Evolutionary conservation across 129 eudicot genomes (phyloP).

Genomic region (Chrysanthemum makinoi): DNA sequence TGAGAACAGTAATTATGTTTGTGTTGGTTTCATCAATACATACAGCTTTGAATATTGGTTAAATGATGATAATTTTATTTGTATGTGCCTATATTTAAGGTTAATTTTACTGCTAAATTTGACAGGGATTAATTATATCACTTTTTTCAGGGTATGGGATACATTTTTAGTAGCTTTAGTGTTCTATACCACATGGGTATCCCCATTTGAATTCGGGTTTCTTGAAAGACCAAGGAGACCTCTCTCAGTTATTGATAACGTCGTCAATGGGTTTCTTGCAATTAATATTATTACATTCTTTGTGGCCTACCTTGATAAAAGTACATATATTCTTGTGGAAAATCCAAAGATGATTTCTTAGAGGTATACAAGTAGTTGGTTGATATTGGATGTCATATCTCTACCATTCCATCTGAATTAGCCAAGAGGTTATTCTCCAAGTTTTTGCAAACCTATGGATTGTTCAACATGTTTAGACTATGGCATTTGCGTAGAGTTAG

Average conservation of each 20-base stretch:
- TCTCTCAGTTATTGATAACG: slow-evolving; percentile 40
- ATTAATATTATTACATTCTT: slow-evolving; percentile 49
- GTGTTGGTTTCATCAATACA: neutral
- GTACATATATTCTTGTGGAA: slow-evolving; percentile 45
- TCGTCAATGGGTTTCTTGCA: slow-evolving; percentile 43
- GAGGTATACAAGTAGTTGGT: slow-evolving; percentile 58
- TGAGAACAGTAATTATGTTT: slow-evolving; percentile 4
- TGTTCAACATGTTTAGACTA: slow-evolving; percentile 68
- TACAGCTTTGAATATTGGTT: neutral
- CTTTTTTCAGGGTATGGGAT: slow-evolving; percentile 46
- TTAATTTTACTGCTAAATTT: neutral
- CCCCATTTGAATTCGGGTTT: slow-evolving; percentile 59
- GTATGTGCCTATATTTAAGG: neutral
- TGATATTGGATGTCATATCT: slow-evolving; percentile 54
- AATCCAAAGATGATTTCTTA: slow-evolving; percentile 48
- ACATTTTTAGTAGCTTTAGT: slow-evolving; percentile 49
- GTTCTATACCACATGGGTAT: slow-evolving; percentile 58
- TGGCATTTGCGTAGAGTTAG: slow-evolving; percentile 91
- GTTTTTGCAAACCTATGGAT: slow-evolving; percentile 47
- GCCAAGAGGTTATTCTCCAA: slow-evolving; percentile 40
- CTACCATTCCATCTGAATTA: slow-evolving; percentile 76
- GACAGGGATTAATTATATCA: neutral
- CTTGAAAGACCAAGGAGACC: slow-evolving; percentile 33
- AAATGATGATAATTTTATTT: slow-evolving; percentile 5
- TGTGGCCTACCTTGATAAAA: slow-evolving; percentile 47